Evolutionary conservation across 768 basidiomycete species (phyloP).

Genomic region (Chlorophyllum brunneum): DNA sequence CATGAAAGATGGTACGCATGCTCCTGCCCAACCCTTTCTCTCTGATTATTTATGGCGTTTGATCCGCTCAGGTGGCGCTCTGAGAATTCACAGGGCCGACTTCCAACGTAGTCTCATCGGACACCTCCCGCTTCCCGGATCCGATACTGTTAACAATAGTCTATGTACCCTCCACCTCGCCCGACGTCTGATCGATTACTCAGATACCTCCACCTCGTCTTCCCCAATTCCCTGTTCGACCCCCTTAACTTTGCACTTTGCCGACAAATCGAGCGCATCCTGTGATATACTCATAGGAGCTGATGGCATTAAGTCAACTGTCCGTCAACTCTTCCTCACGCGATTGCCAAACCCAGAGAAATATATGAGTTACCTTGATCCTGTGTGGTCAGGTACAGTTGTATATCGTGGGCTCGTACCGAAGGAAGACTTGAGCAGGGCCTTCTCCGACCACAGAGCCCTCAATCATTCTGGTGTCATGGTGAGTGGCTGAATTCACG

Average conservation of each 20-base stretch:
- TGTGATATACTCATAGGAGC: constrained; percentile 34
- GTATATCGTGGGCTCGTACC: constrained; percentile 32
- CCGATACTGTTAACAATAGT: background rate
- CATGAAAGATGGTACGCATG: constrained; percentile 7
- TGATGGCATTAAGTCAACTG: constrained; percentile 19
- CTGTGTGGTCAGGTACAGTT: constrained; percentile 31
- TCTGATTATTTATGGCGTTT: background rate
- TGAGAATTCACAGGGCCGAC: constrained; percentile 49
- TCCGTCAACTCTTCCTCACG: constrained; percentile 14
- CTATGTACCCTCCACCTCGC: constrained; percentile 37
- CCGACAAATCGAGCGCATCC: constrained; percentile 21
- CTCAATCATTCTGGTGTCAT: constrained; percentile 17
- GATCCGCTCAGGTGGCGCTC: background rate
- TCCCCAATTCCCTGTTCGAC: background rate
- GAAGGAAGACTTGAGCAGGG: constrained; percentile 17
- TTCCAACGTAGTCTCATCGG: constrained; percentile 51
- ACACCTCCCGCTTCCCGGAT: constrained; percentile 28
- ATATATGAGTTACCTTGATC: constrained; percentile 21
- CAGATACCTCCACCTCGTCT: constrained; percentile 19
- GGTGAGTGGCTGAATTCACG: constrained; percentile 1
- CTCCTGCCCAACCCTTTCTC: background rate
- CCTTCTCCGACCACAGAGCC: constrained; percentile 21
- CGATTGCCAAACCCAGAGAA: background rate
- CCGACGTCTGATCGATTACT: constrained; percentile 49
- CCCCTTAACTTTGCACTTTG: constrained; percentile 22